Evolutionary conservation across 2,329 filamentous ascomycete species (phyloP).

Genomic region (Ophiocordyceps polyrhachis-furcata): DNA sequence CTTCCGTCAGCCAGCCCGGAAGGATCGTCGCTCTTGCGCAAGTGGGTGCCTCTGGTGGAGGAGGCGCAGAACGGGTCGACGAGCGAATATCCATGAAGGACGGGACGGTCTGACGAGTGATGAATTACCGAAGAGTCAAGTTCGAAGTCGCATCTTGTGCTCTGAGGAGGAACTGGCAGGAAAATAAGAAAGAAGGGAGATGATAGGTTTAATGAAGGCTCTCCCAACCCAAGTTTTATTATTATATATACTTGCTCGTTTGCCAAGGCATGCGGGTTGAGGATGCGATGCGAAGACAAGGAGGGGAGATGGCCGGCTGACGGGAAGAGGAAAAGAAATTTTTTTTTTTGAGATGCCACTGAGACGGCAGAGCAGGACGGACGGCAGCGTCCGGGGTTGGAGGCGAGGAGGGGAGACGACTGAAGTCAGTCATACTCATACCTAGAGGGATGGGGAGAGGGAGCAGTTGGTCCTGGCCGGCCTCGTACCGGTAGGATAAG

Average conservation of each 20-base stretch:
- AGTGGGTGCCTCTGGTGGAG: slow-evolving; percentile 21
- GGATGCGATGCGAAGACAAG: no score
- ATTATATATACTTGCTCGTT: not conserved
- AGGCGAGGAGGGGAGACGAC: no score
- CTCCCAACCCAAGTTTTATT: not conserved
- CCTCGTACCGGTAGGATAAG: no score
- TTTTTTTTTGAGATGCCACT: no score
- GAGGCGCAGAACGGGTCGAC: slow-evolving; percentile 6
- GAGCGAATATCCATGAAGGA: slow-evolving; percentile 14
- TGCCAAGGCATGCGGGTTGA: no score
- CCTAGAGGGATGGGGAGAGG: no score
- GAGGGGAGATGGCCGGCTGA: no score
- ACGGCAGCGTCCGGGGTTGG: no score
- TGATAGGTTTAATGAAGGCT: not conserved
- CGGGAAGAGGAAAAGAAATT: no score
- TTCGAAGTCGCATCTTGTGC: not conserved
- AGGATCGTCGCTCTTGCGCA: slow-evolving; percentile 22
- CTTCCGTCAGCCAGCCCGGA: slow-evolving; percentile 18
- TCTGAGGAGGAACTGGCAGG: not conserved
- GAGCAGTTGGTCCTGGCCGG: no score
- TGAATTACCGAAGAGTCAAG: slow-evolving; percentile 1
- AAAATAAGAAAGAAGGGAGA: not conserved
- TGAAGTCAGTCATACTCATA: no score
- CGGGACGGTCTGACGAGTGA: slow-evolving; percentile 4
- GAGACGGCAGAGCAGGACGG: no score